These are phyloP conservation scores for Arxiozyma telluris DNA, from an alignment of 1,139 yeast genomes.

Conservation along the genomic window DNA sequence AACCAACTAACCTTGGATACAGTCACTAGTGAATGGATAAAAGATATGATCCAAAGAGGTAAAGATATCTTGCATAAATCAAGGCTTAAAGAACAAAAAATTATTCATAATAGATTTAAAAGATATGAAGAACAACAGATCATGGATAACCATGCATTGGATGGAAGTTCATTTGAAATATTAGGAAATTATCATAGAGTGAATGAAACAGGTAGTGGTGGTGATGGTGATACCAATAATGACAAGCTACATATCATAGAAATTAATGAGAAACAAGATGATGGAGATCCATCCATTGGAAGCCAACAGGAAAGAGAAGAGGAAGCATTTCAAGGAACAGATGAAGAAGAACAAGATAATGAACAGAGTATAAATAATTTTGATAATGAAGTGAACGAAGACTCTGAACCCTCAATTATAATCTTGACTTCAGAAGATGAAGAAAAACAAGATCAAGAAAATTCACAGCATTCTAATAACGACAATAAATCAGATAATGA, in stretches of 20 bases:
- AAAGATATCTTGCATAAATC: conserved; percentile 28
- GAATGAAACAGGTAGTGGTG: conserved; percentile 3
- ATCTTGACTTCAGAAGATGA: conserved; percentile 3
- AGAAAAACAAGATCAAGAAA: neutral
- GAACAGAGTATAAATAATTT: neutral
- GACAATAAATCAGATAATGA: neutral
- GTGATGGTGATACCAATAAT: neutral
- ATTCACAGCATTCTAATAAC: neutral
- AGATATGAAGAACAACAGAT: neutral
- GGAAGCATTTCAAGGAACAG: neutral
- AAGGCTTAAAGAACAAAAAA: neutral
- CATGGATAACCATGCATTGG: neutral
- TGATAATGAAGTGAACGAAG: neutral
- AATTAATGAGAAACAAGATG: neutral
- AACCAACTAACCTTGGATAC: neutral
- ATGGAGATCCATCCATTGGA: neutral
- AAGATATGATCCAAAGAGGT: conserved; percentile 39
- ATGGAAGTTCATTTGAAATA: neutral
- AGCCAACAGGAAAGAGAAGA: conserved; percentile 1
- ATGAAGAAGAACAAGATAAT: neutral
- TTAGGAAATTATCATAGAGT: conserved; percentile 19
- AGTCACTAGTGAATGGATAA: conserved; percentile 6
- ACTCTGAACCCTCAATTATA: neutral
- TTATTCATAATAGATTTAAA: neutral
- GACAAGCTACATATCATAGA: conserved; percentile 1